These are phyloP conservation scores for Albugo laibachii DNA, from an alignment of 352 stramenopile species.

Conservation along the genomic window DNA sequence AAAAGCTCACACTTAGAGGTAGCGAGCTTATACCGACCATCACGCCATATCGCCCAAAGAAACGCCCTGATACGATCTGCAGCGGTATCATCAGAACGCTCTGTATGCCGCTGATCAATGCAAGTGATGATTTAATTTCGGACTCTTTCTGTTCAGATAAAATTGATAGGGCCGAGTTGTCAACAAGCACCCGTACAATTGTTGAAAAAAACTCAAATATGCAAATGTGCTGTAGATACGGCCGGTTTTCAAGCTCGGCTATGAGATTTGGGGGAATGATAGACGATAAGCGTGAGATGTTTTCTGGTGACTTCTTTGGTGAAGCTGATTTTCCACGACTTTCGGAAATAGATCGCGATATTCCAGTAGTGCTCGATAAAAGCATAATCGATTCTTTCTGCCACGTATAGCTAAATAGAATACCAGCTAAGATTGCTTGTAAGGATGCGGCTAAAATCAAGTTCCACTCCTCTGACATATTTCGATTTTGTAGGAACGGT, in stretches of 20 bases:
- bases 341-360: not conserved
- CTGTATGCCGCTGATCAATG: slow-evolving; percentile 60
- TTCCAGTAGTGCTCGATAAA: too few relatives aligned
- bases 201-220: slow-evolving; percentile 74
- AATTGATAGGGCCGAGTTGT: slow-evolving; percentile 64
- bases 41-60: slow-evolving; percentile 71
- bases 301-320: not conserved
- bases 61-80: slow-evolving; percentile 48
- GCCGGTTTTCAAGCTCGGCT: slow-evolving; percentile 39
- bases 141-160: slow-evolving; percentile 45
- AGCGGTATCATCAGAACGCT: slow-evolving; percentile 78
- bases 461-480: slow-evolving; percentile 53
- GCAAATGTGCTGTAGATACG: slow-evolving; percentile 73
- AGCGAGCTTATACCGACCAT: slow-evolving; percentile 69
- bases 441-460: slow-evolving; percentile 30
- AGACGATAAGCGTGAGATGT: not conserved
- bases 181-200: slow-evolving; percentile 53
- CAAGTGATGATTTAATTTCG: slow-evolving; percentile 49
- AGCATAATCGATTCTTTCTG: too few relatives aligned
- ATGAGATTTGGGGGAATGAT: slow-evolving; percentile 10
- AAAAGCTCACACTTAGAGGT: slow-evolving; percentile 20
- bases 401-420: slow-evolving; percentile 10
- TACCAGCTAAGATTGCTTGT: slow-evolving; percentile 29
- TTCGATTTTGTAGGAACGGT: slow-evolving; percentile 21
- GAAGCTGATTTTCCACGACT: slow-evolving; percentile 1